Conservation (phyloP, 345 rosid genomes). For the Eucalyptus cloeziana region DNA sequence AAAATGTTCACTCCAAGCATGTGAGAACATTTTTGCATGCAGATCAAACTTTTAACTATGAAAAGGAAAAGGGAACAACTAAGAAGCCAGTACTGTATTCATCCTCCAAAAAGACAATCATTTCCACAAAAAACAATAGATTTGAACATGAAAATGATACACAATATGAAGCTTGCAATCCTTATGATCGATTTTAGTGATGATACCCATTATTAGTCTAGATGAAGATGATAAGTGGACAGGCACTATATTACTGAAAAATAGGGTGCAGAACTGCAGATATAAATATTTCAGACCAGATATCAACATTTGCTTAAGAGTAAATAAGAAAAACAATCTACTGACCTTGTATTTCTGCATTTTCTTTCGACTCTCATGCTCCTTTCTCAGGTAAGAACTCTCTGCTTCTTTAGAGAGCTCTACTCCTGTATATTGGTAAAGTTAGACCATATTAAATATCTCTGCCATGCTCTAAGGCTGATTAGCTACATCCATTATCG, state of each 20-base stretch:
- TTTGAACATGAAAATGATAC: background rate
- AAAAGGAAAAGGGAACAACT: background rate
- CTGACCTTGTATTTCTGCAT: constrained; percentile 56
- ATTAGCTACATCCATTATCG: background rate
- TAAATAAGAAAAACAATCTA: background rate
- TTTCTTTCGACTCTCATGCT: constrained; percentile 44
- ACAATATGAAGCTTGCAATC: background rate
- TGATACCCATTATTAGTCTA: background rate
- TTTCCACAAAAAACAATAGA: background rate
- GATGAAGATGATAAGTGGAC: background rate
- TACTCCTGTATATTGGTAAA: constrained; percentile 3
- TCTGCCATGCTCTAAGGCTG: background rate
- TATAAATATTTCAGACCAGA: background rate
- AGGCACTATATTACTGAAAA: background rate
- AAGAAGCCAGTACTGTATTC: background rate
- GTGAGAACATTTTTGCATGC: background rate
- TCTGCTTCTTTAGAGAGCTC: constrained; percentile 31
- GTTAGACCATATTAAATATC: background rate
- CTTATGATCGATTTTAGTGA: background rate
- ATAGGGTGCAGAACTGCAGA: background rate
- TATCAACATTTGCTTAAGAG: background rate
- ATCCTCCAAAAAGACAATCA: background rate
- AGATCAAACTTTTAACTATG: background rate
- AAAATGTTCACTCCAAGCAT: background rate
- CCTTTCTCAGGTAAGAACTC: constrained; percentile 47